Percentiles rank a stretch among this genome's conserved stretches.
Evolutionary conservation across 768 basidiomycete genomes (phyloP).

Genomic region (Leccinum truebloodii): DNA sequence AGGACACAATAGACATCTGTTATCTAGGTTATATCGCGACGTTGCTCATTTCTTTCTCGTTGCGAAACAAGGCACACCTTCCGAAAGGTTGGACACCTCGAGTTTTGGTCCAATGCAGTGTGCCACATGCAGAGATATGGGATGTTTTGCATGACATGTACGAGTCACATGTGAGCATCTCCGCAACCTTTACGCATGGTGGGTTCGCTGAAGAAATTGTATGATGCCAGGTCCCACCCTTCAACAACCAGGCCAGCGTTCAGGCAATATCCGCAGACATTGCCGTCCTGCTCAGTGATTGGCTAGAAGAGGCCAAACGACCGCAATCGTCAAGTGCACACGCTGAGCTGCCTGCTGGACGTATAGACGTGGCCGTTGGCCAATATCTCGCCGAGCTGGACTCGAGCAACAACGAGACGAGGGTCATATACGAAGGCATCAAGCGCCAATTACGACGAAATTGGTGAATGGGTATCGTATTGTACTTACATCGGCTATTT

Average conservation of each 20-base stretch:
- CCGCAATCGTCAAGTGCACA: slow-evolving; percentile 64
- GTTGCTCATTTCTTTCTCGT: slow-evolving; percentile 72
- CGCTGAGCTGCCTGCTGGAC: slow-evolving; percentile 74
- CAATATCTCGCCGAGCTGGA: slow-evolving; percentile 75
- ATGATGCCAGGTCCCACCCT: slow-evolving; percentile 67
- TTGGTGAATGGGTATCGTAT: slow-evolving; percentile 49
- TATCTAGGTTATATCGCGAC: slow-evolving; percentile 70
- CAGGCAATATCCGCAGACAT: slow-evolving; percentile 82
- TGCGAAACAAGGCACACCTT: slow-evolving; percentile 57
- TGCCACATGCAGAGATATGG: slow-evolving; percentile 82
- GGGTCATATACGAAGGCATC: slow-evolving; percentile 62
- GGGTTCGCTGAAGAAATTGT: slow-evolving; percentile 5
- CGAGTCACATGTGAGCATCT: slow-evolving; percentile 71
- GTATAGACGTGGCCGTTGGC: slow-evolving; percentile 71
- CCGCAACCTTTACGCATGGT: not conserved
- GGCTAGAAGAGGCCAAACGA: slow-evolving; percentile 75
- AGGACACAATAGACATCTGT: not conserved
- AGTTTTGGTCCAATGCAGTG: slow-evolving; percentile 76
- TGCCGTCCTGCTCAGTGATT: slow-evolving; percentile 75
- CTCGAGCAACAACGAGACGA: slow-evolving; percentile 61
- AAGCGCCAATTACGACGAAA: slow-evolving; percentile 70
- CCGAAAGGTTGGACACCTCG: slow-evolving; percentile 82
- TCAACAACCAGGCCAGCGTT: slow-evolving; percentile 77
- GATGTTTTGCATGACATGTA: slow-evolving; percentile 85
- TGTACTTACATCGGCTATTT: slow-evolving; percentile 13